A percentile compares a stretch with the other conserved stretches of the same genome.
Evolutionary conservation across 768 basidiomycete genomes (phyloP).

Genomic region (Candolleomyces efflorescens): DNA sequence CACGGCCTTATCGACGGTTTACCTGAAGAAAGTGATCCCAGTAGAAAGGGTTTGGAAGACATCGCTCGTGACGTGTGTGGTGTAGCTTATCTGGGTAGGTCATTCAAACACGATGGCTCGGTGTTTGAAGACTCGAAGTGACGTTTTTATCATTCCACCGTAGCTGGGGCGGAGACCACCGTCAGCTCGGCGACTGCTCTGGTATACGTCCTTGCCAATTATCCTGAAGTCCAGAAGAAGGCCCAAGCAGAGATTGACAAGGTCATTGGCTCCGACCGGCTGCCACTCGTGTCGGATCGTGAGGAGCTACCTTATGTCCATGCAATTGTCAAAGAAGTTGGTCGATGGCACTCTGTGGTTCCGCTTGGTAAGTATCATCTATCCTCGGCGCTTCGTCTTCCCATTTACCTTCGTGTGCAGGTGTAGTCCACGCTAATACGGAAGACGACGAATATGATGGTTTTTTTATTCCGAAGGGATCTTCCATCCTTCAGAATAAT

Average conservation of each 20-base stretch:
- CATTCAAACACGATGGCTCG: background rate
- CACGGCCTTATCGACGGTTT: background rate
- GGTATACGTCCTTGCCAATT: conserved; percentile 21
- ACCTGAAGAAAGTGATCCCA: background rate
- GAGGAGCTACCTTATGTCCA: conserved; percentile 19
- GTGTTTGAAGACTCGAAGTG: background rate
- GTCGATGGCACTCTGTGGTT: conserved; percentile 14
- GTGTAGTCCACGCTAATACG: conserved; percentile 23
- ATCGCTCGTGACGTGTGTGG: background rate
- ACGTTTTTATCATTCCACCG: no score
- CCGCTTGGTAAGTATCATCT: conserved; percentile 13
- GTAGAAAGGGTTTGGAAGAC: background rate
- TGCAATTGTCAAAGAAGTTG: conserved; percentile 21
- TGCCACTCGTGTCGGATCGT: conserved; percentile 22
- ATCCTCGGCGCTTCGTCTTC: background rate
- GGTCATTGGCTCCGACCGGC: conserved; percentile 18
- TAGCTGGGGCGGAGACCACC: background rate
- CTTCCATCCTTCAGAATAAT: conserved; percentile 36
- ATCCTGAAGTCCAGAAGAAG: conserved; percentile 20
- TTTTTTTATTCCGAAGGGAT: conserved; percentile 34
- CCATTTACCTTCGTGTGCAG: conserved; percentile 6
- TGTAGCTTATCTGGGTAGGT: conserved; percentile 3
- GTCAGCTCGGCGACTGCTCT: conserved; percentile 14
- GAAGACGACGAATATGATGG: conserved; percentile 37
- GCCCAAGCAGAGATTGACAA: conserved; percentile 23